Evolutionary conservation across 2,329 filamentous ascomycete genomes (phyloP).

Genomic region (Phoma herbarum): DNA sequence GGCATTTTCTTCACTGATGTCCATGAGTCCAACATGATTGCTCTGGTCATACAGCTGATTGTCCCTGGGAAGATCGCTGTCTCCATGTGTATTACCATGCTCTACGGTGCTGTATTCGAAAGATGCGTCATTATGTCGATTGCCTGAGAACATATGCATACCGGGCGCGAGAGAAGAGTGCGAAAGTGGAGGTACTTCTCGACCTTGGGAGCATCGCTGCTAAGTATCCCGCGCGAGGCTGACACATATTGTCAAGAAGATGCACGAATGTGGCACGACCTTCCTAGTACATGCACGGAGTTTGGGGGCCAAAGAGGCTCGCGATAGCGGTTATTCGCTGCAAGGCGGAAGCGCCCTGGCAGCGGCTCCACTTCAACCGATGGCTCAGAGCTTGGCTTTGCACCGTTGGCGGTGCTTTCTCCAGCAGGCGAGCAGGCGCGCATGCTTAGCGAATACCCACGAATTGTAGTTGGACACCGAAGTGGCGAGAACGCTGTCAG

Average conservation of each 20-base stretch:
- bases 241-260: not conserved
- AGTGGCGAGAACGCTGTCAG: not conserved
- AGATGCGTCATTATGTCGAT: not conserved
- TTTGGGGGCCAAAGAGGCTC: not conserved
- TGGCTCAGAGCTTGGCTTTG: constrained; percentile 3
- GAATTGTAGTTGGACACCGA: not conserved
- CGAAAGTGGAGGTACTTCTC: not conserved
- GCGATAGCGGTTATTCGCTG: not conserved
- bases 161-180: not conserved
- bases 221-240: not conserved
- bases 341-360: not conserved
- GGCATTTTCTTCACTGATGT: not conserved
- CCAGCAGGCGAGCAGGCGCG: no score
- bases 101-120: not conserved
- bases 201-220: not conserved
- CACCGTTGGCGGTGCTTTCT: not conserved
- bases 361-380: not conserved
- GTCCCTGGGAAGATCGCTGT: no score
- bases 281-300: not conserved
- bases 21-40: no score
- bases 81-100: no score
- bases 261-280: not conserved
- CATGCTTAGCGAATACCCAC: not conserved
- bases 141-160: not conserved
- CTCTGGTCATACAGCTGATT: no score